phyloP scores from a whole-genome alignment of 306 rosid species.

The Pyrus communis region DNA sequence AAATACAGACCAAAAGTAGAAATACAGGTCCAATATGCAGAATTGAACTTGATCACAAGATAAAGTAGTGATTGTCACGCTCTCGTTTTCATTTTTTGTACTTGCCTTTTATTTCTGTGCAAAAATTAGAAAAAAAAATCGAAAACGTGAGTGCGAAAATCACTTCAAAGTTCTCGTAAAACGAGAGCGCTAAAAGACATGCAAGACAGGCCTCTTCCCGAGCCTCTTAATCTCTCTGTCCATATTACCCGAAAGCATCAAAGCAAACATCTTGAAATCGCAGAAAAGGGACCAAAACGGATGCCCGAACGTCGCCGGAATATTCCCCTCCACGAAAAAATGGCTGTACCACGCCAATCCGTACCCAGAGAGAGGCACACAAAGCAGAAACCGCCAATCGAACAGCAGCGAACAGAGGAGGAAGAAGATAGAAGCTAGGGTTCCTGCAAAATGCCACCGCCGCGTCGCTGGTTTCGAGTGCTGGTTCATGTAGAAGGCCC shows the following conservation, averaged over 20 bases:
- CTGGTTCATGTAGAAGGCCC: slow-evolving; percentile 84
- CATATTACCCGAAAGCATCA: slow-evolving; percentile 88
- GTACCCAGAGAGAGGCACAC: slow-evolving; percentile 74
- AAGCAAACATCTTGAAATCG: slow-evolving; percentile 85
- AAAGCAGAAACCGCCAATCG: slow-evolving; percentile 76
- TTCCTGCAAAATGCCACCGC: slow-evolving; percentile 90
- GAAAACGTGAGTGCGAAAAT: neutral
- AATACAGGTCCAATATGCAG: neutral
- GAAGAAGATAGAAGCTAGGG: slow-evolving; percentile 48
- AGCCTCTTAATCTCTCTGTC: slow-evolving; percentile 76
- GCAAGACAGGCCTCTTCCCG: slow-evolving; percentile 74
- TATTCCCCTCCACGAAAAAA: slow-evolving; percentile 80
- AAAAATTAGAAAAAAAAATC: too few relatives aligned
- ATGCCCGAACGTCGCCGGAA: slow-evolving; percentile 83
- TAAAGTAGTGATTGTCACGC: neutral
- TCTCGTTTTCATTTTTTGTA: too few relatives aligned
- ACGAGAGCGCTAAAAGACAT: slow-evolving; percentile 28
- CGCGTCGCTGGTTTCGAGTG: slow-evolving; percentile 86
- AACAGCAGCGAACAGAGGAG: slow-evolving; percentile 48
- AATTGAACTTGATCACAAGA: neutral
- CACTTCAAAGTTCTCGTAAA: neutral
- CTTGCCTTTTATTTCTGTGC: neutral
- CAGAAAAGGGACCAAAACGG: slow-evolving; percentile 89
- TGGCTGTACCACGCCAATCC: slow-evolving; percentile 98
- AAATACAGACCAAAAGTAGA: too few relatives aligned